phyloP scores from a whole-genome alignment of 495 filamentous ascomycete genomes.

The Choiromyces venosus region DNA sequence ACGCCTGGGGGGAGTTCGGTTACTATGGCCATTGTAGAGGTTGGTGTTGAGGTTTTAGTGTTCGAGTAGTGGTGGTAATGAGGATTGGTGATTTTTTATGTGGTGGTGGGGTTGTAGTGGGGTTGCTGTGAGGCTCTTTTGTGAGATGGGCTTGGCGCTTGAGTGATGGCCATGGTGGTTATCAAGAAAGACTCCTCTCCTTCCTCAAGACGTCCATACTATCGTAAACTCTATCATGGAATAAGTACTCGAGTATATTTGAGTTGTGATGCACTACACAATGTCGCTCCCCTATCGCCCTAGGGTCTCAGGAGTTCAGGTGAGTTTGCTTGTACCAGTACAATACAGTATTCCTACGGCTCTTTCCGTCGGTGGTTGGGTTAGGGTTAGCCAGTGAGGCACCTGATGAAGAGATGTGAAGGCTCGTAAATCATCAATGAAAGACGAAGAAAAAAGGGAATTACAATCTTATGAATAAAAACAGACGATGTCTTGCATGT shows the following conservation, averaged over 20 bases:
- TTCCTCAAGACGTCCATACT: not conserved
- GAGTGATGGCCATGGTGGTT: not conserved
- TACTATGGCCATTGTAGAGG: slow-evolving; percentile 20
- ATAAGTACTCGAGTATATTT: not conserved
- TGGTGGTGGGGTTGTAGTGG: slow-evolving; percentile 22
- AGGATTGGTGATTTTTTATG: slow-evolving; percentile 1
- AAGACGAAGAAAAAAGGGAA: too few species aligned
- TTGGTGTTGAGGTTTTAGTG: not conserved
- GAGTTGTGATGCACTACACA: too few species aligned
- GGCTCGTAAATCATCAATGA: too few species aligned
- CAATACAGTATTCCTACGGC: too few species aligned
- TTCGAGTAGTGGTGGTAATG: not conserved
- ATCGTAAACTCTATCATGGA: not conserved
- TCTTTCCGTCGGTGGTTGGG: too few species aligned
- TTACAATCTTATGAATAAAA: too few species aligned
- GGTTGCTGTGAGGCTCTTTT: slow-evolving; percentile 21
- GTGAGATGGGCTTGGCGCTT: slow-evolving; percentile 24
- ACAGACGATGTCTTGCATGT: too few species aligned
- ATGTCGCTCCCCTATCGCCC: too few species aligned
- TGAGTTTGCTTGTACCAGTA: too few species aligned
- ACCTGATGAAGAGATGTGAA: too few species aligned
- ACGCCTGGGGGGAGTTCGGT: slow-evolving; percentile 17
- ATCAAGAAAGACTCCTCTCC: not conserved
- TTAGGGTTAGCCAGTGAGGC: too few species aligned
- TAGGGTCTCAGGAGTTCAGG: too few species aligned